These are phyloP conservation scores for Tetradesmus lagerheimii DNA, from an alignment of 139 green algal genomes.

Conservation along the genomic window DNA sequence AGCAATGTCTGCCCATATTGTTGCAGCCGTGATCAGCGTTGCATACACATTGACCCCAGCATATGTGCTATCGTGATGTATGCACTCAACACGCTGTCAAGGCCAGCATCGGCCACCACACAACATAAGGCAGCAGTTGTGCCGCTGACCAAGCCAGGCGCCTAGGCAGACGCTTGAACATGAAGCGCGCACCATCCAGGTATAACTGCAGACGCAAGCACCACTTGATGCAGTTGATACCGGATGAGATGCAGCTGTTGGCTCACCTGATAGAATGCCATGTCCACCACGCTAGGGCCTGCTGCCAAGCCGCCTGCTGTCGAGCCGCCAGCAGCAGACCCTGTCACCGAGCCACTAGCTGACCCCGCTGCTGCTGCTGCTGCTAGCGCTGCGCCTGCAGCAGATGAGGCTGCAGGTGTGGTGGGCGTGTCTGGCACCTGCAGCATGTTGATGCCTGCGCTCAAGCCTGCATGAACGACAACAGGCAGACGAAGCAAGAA, in stretches of 20 bases:
- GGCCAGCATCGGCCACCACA: too few species aligned
- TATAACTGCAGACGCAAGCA: not conserved
- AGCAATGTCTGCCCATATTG: not conserved
- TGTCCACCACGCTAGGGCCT: conserved; percentile 10
- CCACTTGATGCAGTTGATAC: too few species aligned
- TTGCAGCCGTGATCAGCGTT: too few species aligned
- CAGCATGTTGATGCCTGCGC: not conserved
- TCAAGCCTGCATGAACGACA: not conserved
- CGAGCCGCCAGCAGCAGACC: not conserved
- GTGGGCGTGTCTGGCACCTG: not conserved
- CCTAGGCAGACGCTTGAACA: too few species aligned
- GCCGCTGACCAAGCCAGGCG: too few species aligned
- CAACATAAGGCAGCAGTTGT: too few species aligned
- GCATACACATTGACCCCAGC: too few species aligned
- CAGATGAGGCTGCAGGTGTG: conserved; percentile 1
- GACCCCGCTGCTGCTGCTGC: not conserved
- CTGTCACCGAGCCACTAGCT: not conserved
- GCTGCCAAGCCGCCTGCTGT: not conserved
- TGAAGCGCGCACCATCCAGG: too few species aligned
- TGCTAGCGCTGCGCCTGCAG: not conserved
- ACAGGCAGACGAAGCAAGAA: not conserved
- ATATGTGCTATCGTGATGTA: too few species aligned
- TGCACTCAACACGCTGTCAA: too few species aligned
- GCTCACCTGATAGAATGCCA: conserved; percentile 1
- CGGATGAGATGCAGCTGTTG: not conserved